Percentiles rank a stretch among this genome's conserved stretches.
Evolutionary conservation across 1,139 yeast species (phyloP).

Genomic region (Lodderomyces margitis): DNA sequence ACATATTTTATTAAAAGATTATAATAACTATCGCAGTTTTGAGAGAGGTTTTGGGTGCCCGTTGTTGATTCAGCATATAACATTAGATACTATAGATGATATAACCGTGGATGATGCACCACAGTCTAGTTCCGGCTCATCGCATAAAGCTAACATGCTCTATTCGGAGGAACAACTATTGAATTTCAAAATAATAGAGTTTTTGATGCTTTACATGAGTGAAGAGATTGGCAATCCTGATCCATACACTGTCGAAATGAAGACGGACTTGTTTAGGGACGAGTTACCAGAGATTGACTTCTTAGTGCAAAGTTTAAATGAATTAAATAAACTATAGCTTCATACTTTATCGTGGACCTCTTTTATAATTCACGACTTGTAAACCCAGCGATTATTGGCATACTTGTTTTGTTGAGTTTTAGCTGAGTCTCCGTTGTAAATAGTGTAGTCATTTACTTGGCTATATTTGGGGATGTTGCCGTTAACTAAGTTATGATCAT

Average conservation of each 20-base stretch:
- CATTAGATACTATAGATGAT: constrained; percentile 19
- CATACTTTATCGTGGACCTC: background rate
- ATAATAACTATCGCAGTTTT: constrained; percentile 56
- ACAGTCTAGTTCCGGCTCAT: background rate
- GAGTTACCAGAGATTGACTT: constrained; percentile 45
- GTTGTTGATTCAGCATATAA: constrained; percentile 43
- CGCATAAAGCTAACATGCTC: background rate
- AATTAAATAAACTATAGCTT: constrained; percentile 24
- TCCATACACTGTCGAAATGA: constrained; percentile 43
- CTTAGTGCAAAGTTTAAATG: constrained; percentile 38
- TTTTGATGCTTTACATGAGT: constrained; percentile 64
- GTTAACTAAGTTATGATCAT: constrained; percentile 8
- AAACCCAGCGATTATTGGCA: background rate
- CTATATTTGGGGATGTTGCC: constrained; percentile 14
- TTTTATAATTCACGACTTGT: background rate
- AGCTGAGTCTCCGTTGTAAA: constrained; percentile 4
- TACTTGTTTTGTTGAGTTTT: background rate
- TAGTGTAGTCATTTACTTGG: constrained; percentile 11
- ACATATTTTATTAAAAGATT: constrained; percentile 57
- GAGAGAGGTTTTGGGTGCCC: constrained; percentile 61
- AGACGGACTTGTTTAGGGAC: constrained; percentile 50
- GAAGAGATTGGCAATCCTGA: constrained; percentile 49
- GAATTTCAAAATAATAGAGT: constrained; percentile 65
- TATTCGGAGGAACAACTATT: constrained; percentile 35
- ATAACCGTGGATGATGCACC: background rate